These are phyloP conservation scores for Fusarium haematococcum DNA, from an alignment of 2,329 filamentous ascomycete genomes.

Conservation along the genomic window DNA sequence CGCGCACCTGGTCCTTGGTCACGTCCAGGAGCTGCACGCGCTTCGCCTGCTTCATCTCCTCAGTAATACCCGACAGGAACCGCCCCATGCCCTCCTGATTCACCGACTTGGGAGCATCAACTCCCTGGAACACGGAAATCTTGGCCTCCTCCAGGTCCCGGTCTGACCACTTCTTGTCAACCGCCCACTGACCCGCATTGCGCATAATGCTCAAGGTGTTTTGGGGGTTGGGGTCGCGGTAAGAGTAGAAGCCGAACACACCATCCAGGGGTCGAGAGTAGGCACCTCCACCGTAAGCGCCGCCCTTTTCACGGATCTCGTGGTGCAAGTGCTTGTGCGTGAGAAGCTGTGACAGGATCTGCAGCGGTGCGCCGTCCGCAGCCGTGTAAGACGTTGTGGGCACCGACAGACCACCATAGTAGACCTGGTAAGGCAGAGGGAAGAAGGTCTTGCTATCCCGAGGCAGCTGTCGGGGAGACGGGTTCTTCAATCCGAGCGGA, in stretches of 20 bases:
- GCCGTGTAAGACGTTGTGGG: slow-evolving; percentile 87
- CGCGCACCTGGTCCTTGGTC: slow-evolving; percentile 80
- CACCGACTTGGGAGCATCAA: slow-evolving; percentile 90
- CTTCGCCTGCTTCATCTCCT: slow-evolving; percentile 89
- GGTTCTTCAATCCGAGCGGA: slow-evolving; percentile 55
- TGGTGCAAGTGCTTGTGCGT: slow-evolving; percentile 98
- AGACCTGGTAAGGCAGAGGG: slow-evolving; percentile 95
- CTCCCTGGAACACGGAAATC: slow-evolving; percentile 89
- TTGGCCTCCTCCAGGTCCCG: slow-evolving; percentile 96
- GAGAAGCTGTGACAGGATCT: slow-evolving; percentile 89
- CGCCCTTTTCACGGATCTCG: slow-evolving; percentile 97
- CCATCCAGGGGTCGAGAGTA: slow-evolving; percentile 84
- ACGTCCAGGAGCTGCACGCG: slow-evolving; percentile 90
- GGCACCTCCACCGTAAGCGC: slow-evolving; percentile 93
- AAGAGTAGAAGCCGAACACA: slow-evolving; percentile 94
- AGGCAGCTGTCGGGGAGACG: slow-evolving; percentile 50
- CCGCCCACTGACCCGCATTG: slow-evolving; percentile 84
- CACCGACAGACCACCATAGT: slow-evolving; percentile 87
- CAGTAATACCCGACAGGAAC: slow-evolving; percentile 86
- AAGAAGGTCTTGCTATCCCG: slow-evolving; percentile 84
- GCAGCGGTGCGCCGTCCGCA: slow-evolving; percentile 80
- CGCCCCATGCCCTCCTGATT: slow-evolving; percentile 87
- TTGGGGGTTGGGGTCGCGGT: slow-evolving; percentile 93
- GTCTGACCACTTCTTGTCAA: slow-evolving; percentile 82
- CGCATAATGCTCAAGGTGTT: slow-evolving; percentile 90